phyloP scores from a whole-genome alignment of 2,329 filamentous ascomycete species.

The Endoconidiophora laricicola region DNA sequence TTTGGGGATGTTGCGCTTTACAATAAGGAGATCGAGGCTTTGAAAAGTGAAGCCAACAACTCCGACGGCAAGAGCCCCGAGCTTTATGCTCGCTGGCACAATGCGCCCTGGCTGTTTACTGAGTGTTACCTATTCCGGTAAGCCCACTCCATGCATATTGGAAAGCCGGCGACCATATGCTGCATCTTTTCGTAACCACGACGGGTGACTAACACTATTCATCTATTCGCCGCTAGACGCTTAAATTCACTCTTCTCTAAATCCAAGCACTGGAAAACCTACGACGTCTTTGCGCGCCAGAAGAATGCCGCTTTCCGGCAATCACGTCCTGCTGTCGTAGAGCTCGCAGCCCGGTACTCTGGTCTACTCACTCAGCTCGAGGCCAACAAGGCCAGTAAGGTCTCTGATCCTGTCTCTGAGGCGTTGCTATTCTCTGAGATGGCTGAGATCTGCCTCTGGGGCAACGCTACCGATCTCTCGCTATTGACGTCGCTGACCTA shows the following conservation, averaged over 20 bases:
- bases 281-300: conserved; percentile 79
- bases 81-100: conserved; percentile 48
- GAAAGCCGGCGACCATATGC: background rate
- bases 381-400: conserved; percentile 40
- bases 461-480: conserved; percentile 87
- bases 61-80: conserved; percentile 27
- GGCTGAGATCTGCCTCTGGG: conserved; percentile 94
- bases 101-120: conserved; percentile 71
- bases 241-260: conserved; percentile 62
- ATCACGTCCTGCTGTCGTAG: conserved; percentile 69
- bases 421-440: conserved; percentile 75
- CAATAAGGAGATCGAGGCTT: conserved; percentile 66
- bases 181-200: background rate
- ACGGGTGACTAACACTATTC: background rate
- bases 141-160: conserved; percentile 10
- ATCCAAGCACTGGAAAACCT: conserved; percentile 69
- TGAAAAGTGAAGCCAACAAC: conserved; percentile 27
- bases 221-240: conserved; percentile 32
- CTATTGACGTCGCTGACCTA: conserved; percentile 80
- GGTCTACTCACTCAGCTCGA: conserved; percentile 37
- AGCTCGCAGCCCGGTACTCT: conserved; percentile 64
- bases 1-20: conserved; percentile 60
- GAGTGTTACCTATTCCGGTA: conserved; percentile 91
- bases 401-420: conserved; percentile 46
- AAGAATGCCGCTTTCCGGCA: conserved; percentile 88